Conservation (phyloP, 139 green algal genomes). For the Volvox reticuliferus region DNA sequence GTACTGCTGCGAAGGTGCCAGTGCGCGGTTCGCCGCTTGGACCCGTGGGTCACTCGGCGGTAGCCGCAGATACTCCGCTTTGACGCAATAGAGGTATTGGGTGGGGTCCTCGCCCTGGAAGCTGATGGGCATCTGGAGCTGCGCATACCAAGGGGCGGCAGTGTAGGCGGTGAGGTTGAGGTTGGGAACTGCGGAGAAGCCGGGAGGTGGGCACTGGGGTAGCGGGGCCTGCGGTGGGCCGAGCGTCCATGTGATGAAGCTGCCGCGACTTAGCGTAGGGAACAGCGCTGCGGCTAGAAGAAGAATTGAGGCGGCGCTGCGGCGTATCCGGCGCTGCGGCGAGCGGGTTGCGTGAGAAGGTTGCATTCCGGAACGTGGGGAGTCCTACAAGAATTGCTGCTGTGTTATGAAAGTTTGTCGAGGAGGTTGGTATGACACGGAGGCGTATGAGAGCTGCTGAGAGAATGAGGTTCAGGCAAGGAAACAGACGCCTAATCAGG, state of each 20-base stretch:
- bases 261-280: background rate
- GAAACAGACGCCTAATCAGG: too few species aligned
- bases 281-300: background rate
- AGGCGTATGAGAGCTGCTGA: too few species aligned
- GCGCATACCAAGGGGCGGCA: slow-evolving; percentile 30
- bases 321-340: background rate
- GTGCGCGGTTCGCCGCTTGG: background rate
- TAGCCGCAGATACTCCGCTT: slow-evolving; percentile 9
- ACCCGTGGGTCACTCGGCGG: slow-evolving; percentile 16
- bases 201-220: slow-evolving; percentile 25
- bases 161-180: slow-evolving; percentile 47
- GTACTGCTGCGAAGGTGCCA: background rate
- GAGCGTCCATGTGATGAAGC: background rate
- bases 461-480: too few species aligned
- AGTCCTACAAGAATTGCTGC: too few species aligned
- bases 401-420: too few species aligned
- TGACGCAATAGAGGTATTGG: slow-evolving; percentile 26
- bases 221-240: background rate
- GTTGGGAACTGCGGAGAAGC: slow-evolving; percentile 16
- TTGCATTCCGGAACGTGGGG: too few species aligned
- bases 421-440: too few species aligned
- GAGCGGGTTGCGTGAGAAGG: too few species aligned
- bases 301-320: background rate
- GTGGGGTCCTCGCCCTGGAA: slow-evolving; percentile 26
- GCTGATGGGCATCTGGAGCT: slow-evolving; percentile 22